These are phyloP conservation scores for Aspergillus jensenii DNA, from an alignment of 2,329 filamentous ascomycete genomes.

Conservation along the genomic window DNA sequence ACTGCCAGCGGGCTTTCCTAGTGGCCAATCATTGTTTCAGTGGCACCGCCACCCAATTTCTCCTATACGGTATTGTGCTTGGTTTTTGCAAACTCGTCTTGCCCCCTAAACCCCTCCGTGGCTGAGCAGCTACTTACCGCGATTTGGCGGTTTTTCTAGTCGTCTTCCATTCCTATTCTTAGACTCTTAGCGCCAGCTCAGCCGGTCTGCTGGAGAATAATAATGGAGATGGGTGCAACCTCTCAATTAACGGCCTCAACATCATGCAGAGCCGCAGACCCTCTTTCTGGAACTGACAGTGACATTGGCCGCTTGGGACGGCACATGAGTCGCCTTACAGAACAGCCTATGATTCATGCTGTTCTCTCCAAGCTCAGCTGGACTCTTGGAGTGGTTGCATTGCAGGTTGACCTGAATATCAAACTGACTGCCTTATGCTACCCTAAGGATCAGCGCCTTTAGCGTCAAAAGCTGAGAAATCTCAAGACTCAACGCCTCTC, in stretches of 20 bases:
- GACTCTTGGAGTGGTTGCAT: neutral
- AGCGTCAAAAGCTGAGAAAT: neutral
- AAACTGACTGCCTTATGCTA: neutral
- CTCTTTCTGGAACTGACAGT: too few species aligned
- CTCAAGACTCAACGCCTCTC: too few species aligned
- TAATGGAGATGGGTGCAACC: neutral
- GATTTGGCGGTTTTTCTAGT: conserved; percentile 8
- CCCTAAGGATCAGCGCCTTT: neutral
- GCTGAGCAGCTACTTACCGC: conserved; percentile 1
- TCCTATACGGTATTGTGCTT: neutral
- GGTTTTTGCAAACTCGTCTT: neutral
- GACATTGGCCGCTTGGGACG: too few species aligned
- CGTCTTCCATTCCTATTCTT: conserved; percentile 15
- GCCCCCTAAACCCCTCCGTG: neutral
- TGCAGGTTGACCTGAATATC: neutral
- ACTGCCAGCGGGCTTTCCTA: neutral
- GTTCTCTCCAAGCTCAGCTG: too few species aligned
- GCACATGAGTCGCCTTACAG: too few species aligned
- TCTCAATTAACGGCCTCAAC: neutral
- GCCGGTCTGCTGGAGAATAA: neutral
- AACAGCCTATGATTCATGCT: too few species aligned
- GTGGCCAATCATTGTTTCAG: conserved; percentile 9
- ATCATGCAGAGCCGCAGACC: conserved; percentile 1
- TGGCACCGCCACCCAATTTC: conserved; percentile 7
- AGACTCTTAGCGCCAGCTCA: conserved; percentile 3